Evolutionary conservation across 768 basidiomycete genomes (phyloP).

Genomic region (Coprinopsis sp.): DNA sequence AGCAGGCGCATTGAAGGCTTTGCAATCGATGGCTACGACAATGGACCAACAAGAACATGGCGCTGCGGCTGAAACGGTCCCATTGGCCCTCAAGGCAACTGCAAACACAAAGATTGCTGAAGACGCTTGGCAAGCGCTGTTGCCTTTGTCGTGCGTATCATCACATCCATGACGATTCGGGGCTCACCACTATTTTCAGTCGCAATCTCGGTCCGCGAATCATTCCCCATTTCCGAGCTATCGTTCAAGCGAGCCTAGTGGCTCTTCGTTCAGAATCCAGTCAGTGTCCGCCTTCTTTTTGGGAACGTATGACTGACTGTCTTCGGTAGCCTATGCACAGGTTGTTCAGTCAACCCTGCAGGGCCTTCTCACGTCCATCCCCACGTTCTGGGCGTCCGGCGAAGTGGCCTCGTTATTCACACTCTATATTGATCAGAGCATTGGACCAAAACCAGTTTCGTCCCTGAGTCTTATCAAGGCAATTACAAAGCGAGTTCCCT

Average conservation of each 20-base stretch:
- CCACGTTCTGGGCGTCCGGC: conserved; percentile 70
- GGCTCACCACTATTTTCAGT: conserved; percentile 33
- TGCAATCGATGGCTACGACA: conserved; percentile 56
- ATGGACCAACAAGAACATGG: conserved; percentile 63
- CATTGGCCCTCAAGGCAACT: conserved; percentile 48
- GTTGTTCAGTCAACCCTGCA: conserved; percentile 41
- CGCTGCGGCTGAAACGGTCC: conserved; percentile 53
- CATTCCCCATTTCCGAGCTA: conserved; percentile 77
- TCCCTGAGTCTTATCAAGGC: conserved; percentile 53
- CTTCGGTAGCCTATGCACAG: conserved; percentile 29
- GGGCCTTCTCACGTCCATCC: conserved; percentile 67
- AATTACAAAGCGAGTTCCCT: conserved; percentile 65
- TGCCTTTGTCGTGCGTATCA: conserved; percentile 55
- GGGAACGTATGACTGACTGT: conserved; percentile 9
- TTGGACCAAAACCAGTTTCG: conserved; percentile 26
- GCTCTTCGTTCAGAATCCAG: conserved; percentile 41
- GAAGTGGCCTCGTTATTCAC: conserved; percentile 56
- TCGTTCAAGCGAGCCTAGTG: conserved; percentile 54
- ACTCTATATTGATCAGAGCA: conserved; percentile 48
- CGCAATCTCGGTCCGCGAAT: conserved; percentile 78
- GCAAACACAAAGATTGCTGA: conserved; percentile 33
- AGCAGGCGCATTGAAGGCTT: conserved; percentile 49
- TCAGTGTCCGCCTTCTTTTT: conserved; percentile 13
- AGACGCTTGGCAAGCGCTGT: conserved; percentile 50
- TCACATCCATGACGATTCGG: background rate